Base-by-base conservation (phyloP, 192 early-diverging fungal genomes). In the Thoreauomyces humboldtii region DNA sequence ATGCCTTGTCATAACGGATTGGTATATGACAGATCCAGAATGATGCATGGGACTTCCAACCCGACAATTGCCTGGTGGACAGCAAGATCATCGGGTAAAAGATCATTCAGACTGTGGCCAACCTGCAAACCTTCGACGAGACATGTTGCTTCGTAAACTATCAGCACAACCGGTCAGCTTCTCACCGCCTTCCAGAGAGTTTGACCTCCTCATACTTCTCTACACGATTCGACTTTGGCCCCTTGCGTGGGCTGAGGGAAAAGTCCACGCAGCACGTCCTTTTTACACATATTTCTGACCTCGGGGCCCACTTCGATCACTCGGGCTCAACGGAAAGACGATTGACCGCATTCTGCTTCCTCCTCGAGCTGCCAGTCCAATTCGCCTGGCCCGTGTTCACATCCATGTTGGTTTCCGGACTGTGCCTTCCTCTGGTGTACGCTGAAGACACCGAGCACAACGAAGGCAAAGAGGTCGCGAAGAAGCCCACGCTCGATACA, bases 361-460 rank as follows among this genome's bases (percentile, higher is more conserved):
- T 61, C 14, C 29, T 61, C 19, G 42, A 61, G 47, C 0, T 46
- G 9, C 59, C 59, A 14, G 22, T 17, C 17, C 42, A 47, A 21
- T 15, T 28, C 12, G 31, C 47, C 6, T 61, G 59, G 59, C 44
- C 59, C 24, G 15, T 61, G 22, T 47, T 61, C 34, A 45, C 42
- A 31, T 25, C 42, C 14, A 0, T 43, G 59, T 27, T 43, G 15
- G 31, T 61, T 14, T 61, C 59, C 6, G 59, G 43, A 29, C 15
- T 61, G 14, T 47, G 43, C 42, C 25, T 22, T 12, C 59, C 42
- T 19, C 59, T 61, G 17, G 59, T 61, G 15, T n/a, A 21, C 32
- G 59, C 59, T 21, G 59, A 61, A 21, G n/a, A 46, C 22, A 24
- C 27, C 15, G 27, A 47, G 41, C 19, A 4, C 4, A 15, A 52